Evolutionary conservation across 768 basidiomycete genomes (phyloP).

Genomic region (Tylopilus cervinicoccineus): DNA sequence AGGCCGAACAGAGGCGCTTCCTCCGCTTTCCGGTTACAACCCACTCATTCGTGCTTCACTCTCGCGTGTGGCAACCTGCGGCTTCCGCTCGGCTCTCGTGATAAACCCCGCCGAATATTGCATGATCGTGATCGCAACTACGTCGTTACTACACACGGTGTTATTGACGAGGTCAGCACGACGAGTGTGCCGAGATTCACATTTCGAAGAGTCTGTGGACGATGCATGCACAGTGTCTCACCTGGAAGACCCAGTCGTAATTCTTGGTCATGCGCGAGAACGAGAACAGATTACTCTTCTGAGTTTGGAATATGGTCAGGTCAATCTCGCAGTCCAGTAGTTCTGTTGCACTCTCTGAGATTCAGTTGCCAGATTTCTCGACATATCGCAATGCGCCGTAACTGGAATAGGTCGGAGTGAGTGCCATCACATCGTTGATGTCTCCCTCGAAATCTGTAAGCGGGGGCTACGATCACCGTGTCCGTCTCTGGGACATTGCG

Average conservation of each 20-base stretch:
- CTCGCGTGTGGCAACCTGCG: neutral
- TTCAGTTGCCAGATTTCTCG: slow-evolving; percentile 4
- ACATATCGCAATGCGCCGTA: slow-evolving; percentile 19
- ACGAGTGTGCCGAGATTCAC: slow-evolving; percentile 15
- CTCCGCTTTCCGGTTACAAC: neutral
- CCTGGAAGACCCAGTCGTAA: slow-evolving; percentile 22
- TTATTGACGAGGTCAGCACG: slow-evolving; percentile 29
- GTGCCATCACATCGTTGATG: slow-evolving; percentile 39
- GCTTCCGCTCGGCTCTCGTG: slow-evolving; percentile 28
- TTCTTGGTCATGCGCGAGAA: slow-evolving; percentile 40
- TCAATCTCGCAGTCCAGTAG: slow-evolving; percentile 12
- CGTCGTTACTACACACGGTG: slow-evolving; percentile 39
- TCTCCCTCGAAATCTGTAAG: slow-evolving; percentile 43
- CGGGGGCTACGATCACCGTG: slow-evolving; percentile 46
- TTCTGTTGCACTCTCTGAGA: slow-evolving; percentile 3
- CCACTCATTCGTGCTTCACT: neutral
- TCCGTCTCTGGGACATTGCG: slow-evolving; percentile 45
- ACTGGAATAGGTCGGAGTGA: slow-evolving; percentile 38
- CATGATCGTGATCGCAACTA: slow-evolving; percentile 12
- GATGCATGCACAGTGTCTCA: slow-evolving; percentile 39
- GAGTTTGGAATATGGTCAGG: slow-evolving; percentile 16
- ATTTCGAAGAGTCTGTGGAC: slow-evolving; percentile 34
- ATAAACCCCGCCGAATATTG: slow-evolving; percentile 40
- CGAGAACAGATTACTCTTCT: slow-evolving; percentile 31
- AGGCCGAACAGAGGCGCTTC: neutral